These are phyloP conservation scores for Pichia paraexigua DNA, from an alignment of 805 yeast species.

Conservation along the genomic window DNA sequence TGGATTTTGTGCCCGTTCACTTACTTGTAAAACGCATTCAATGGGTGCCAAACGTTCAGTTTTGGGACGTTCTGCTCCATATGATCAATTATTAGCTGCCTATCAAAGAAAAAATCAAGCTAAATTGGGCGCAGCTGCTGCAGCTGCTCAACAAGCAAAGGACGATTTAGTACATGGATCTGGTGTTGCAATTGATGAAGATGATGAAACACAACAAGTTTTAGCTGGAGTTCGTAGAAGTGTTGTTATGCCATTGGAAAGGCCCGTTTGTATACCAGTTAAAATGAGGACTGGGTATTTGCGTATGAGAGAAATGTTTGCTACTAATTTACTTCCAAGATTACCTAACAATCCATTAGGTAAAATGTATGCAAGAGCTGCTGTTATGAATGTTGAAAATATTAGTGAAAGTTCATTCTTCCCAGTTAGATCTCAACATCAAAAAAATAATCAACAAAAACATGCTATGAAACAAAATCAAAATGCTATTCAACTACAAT, in stretches of 20 bases:
- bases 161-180: conserved; percentile 51
- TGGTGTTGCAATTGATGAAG: conserved; percentile 58
- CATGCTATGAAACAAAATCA: conserved; percentile 5
- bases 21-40: conserved; percentile 96
- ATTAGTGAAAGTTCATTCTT: conserved; percentile 52
- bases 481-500: conserved; percentile 13
- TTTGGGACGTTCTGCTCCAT: conserved; percentile 86
- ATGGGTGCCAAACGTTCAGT: conserved; percentile 98
- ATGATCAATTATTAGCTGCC: conserved; percentile 78
- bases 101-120: conserved; percentile 92
- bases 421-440: conserved; percentile 44
- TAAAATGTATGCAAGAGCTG: conserved; percentile 72
- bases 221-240: conserved; percentile 80
- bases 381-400: conserved; percentile 64
- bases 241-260: conserved; percentile 76
- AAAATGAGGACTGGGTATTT: conserved; percentile 65
- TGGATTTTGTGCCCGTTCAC: conserved; percentile 91
- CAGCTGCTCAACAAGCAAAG: conserved; percentile 68
- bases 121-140: conserved; percentile 74
- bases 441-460: conserved; percentile 16
- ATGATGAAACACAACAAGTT: conserved; percentile 88
- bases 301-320: conserved; percentile 90
- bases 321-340: conserved; percentile 68
- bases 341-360: conserved; percentile 55
- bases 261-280: conserved; percentile 62